Percentiles rank a stretch among this genome's conserved stretches.
These are phyloP conservation scores for Cryptococcus sp. DNA, from an alignment of 1,284 basidiomycete species.

Conservation along the genomic window DNA sequence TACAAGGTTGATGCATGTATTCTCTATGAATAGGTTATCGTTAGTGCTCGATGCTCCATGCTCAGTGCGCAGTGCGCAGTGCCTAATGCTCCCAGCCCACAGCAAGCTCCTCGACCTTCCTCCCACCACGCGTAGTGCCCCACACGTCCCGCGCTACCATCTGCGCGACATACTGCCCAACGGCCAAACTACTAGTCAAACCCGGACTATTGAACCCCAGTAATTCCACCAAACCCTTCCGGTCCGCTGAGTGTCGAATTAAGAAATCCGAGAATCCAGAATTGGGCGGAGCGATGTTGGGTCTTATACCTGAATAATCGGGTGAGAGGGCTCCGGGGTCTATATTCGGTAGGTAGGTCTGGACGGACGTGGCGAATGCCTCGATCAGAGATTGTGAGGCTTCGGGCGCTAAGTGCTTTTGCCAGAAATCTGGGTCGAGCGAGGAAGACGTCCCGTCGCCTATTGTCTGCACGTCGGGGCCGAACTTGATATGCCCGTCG, in stretches of 20 bases:
- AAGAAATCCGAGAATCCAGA: constrained; percentile 82
- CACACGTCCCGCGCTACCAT: constrained; percentile 51
- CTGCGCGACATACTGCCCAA: constrained; percentile 56
- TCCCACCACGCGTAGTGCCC: constrained; percentile 3
- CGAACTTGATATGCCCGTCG: constrained; percentile 84
- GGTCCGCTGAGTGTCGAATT: constrained; percentile 46
- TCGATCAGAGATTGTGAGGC: constrained; percentile 60
- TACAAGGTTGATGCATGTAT: no score
- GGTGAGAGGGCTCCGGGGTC: constrained; percentile 67
- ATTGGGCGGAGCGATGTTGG: constrained; percentile 76
- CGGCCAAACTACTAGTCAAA: constrained; percentile 57
- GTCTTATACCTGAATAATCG: constrained; percentile 90
- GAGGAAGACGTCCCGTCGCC: constrained; percentile 59
- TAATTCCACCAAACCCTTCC: constrained; percentile 53
- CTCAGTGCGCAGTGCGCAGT: no score
- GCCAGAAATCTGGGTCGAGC: constrained; percentile 73
- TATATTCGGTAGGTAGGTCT: constrained; percentile 72
- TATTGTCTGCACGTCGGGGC: constrained; percentile 91
- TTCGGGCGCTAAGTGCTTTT: constrained; percentile 66
- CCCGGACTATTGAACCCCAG: constrained; percentile 61
- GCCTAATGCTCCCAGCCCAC: constrained; percentile 29
- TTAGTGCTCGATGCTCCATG: no score
- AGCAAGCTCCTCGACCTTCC: constrained; percentile 20
- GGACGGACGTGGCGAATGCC: constrained; percentile 65
- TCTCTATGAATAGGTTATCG: no score